phyloP scores from a whole-genome alignment of 176 grass and related monocot species.

The Zea mays region Zm-B73-REFERENCE-NAM-5.0 NC_050103.1:163349501-163350000 shows the following conservation, averaged over 20 bases:
- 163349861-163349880: neutral
- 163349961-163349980: neutral
- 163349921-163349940: neutral
- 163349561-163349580: neutral
- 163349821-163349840: neutral
- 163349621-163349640: slow-evolving; percentile 44
- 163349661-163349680: neutral
- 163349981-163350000: neutral
- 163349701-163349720: neutral
- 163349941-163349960: neutral
- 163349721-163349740: slow-evolving; percentile 68
- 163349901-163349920: neutral
- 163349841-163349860: neutral
- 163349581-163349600: slow-evolving; percentile 15
- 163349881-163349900: neutral
- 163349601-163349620: neutral
- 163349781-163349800: neutral
- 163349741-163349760: slow-evolving; percentile 74
- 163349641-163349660: neutral
- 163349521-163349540: slow-evolving; percentile 47
- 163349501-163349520: neutral
- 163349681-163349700: neutral
- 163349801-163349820: fast-evolving
- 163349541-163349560: slow-evolving; percentile 10
- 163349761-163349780: slow-evolving; percentile 84